Conservation (phyloP, 306 rosid species). For the Parietaria judaica region DNA sequence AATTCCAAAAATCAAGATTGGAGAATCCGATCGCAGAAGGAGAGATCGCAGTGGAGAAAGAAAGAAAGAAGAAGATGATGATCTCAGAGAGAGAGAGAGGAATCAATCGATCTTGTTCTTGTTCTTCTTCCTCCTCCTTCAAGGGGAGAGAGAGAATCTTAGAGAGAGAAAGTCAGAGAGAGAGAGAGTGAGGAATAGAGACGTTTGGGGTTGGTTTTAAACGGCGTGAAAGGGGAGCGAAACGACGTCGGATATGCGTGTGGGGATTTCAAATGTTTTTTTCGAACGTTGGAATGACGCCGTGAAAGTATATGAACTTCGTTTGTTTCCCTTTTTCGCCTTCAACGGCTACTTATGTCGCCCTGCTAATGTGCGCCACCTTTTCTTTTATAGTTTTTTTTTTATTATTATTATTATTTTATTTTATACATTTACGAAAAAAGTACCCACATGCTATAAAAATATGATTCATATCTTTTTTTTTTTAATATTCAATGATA, state of each 20-base stretch:
- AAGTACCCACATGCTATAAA: no score
- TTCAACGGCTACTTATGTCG: conserved; percentile 36
- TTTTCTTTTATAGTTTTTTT: not conserved
- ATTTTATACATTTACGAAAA: not conserved
- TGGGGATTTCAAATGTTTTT: not conserved
- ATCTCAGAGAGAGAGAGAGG: not conserved
- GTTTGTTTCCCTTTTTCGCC: not conserved
- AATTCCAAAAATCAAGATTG: not conserved
- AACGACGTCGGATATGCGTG: conserved; percentile 13
- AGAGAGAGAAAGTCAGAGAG: conserved; percentile 13
- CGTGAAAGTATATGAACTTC: not conserved
- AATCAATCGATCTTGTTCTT: conserved; percentile 5
- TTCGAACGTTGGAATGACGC: conserved; percentile 33
- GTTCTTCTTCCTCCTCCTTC: not conserved
- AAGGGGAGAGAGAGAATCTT: not conserved
- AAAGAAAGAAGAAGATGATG: not conserved
- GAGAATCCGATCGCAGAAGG: not conserved
- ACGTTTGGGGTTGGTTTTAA: conserved; percentile 14
- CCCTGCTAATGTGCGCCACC: not conserved
- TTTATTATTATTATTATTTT: not conserved
- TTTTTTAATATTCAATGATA: no score
- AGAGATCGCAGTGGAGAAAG: not conserved
- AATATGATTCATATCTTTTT: no score
- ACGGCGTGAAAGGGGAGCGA: not conserved
- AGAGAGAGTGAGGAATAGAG: conserved; percentile 8